Base-by-base conservation (phyloP, 345 rosid genomes). In the Eutrema heterophyllum region DNA sequence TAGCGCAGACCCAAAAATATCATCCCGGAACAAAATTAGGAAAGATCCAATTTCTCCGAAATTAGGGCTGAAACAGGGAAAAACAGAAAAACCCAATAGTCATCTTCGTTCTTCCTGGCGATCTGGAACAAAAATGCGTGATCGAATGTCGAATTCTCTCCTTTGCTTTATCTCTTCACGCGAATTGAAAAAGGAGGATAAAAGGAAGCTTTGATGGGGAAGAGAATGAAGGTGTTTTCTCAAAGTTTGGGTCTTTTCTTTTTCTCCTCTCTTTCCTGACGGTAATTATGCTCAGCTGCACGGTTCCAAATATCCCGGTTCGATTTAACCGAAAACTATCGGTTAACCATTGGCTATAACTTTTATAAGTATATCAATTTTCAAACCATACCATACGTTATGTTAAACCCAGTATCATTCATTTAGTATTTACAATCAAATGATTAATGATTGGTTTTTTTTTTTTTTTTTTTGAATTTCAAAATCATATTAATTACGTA, bases 161-260 rank as follows among this genome's bases (percentile, higher is more conserved):
- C 12, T 57, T 57, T 13, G 15, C 60, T 73, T 21, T 75, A 26
- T 67, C 46, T 68, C 78, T 52, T 63, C 59, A 62, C 75, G 64
- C 50, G 58, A 39, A 75, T 61, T 62, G 7, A 46, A 50, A 67
- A 68, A 30, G 32, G 73, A 61, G 72, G 74, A 33, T 61, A 75
- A 45, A 69, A 51, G 50, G 54, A 68, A 68, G 68, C 36, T 74
- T 74, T 67, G 65, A 72, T 72, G 67, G 45, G 45, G 56, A 55
- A 66, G 66, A 49, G 65, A 69, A 63, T 63, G 71, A 69, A 53
- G 41, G 15, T 70, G 80, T 76, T 55, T 55, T 62, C 75, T 54
- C 79, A 76, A 70, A 76, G 75, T 69, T 76, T 62, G 75, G 36
- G 74, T 70, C 75, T 70, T 76, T 69, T 60, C 40, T 39, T 55